Base-by-base conservation (phyloP, 2,329 filamentous ascomycete species). In the Colletotrichum euphorbiae region DNA sequence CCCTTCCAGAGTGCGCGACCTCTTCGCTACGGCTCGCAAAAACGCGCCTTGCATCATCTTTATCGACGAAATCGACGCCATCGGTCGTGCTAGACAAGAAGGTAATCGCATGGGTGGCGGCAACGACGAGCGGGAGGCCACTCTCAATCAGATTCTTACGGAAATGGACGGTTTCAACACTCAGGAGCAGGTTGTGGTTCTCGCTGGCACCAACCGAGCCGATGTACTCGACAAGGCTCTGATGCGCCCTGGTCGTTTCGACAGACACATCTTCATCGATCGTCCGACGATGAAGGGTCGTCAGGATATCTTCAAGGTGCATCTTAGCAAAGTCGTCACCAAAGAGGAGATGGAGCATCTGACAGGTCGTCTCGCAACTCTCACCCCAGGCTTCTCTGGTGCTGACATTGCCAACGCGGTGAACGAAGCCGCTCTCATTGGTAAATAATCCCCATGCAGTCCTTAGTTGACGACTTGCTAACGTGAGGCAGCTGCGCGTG, bases 81-180 rank as follows among this genome's bases (percentile, higher is more conserved):
- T 99, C 75, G 96, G 96, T 74, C 93, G 94, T 77, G 92, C 95
- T 62, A 89, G 96, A 81, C 86, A 90, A 21, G 97, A 97, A 77
- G 89, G 91, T 40, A 91, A 91, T 71, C 75, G 76, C 52, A 82
- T 82, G 67, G 91, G 92, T 43, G 96, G 96, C 70, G 96, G 96
- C 70, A 98, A 98, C 76, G 96, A 99, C 77, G 96, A 99, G 82
- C 91, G 96, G 70, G 96, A 99, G 82, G 93, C 93, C 54, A 99
- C 96, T 0, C 89, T 99, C 31, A 99, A 99, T 81, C 96, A 99
- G 82, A 98, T 99, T 70, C 84, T 99, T 61, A 99, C 96, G 0
- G 96, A 99, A 80, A 99, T 99, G 96, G 96, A 99, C 78, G 96
- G 95, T 67, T 98, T 98, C 89, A 98, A 98, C 81, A 98, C 95